These are phyloP conservation scores for Oehlia diaphana DNA, from an alignment of 192 early-diverging fungal genomes.

Conservation along the genomic window DNA sequence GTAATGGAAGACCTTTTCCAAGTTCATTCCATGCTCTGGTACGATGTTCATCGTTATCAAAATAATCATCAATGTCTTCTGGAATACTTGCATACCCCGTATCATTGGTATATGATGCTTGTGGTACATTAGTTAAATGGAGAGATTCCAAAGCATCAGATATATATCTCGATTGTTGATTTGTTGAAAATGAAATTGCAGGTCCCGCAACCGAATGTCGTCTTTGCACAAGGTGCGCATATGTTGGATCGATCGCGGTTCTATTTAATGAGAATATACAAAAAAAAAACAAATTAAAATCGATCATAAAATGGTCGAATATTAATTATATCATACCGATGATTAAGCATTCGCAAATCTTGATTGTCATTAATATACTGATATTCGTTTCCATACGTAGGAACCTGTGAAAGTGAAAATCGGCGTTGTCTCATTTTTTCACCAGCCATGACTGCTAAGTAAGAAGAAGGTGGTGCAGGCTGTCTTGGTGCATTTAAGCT, in stretches of 20 bases:
- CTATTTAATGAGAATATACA: conserved; percentile 4
- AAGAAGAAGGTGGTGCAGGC: conserved; percentile 26
- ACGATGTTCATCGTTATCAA: conserved; percentile 36
- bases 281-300: background rate
- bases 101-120: conserved; percentile 29
- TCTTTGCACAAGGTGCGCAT: conserved; percentile 39
- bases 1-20: conserved; percentile 49
- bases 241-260: conserved; percentile 28
- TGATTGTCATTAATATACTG: conserved; percentile 16
- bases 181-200: conserved; percentile 39
- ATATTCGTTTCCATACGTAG: conserved; percentile 30
- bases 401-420: conserved; percentile 56
- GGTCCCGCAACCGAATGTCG: conserved; percentile 54
- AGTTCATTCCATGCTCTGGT: conserved; percentile 37
- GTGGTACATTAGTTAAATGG: conserved; percentile 30
- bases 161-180: conserved; percentile 33
- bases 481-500: conserved; percentile 31
- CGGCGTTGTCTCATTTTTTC: conserved; percentile 54
- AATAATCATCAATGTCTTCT: conserved; percentile 42
- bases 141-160: conserved; percentile 36
- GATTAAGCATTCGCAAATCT: conserved; percentile 26
- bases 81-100: conserved; percentile 18
- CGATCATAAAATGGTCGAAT: background rate
- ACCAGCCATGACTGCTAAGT: conserved; percentile 32
- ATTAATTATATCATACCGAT: conserved; percentile 20